Conservation (phyloP, 2,329 filamentous ascomycete genomes). For the Fusarium illudens region DNA sequence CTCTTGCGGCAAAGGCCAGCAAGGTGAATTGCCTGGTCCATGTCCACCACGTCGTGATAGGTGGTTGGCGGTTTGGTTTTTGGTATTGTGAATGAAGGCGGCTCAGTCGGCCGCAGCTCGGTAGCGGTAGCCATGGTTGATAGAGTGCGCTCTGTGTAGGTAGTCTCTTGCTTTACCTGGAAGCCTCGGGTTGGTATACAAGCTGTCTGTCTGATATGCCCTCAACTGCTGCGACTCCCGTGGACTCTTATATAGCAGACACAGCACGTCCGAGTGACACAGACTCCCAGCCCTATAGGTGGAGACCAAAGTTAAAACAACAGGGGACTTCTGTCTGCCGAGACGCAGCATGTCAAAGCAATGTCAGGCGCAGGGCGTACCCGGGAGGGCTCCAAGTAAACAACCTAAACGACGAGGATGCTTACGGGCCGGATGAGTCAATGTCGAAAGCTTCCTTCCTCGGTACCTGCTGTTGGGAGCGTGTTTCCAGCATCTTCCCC, state of each 20-base stretch:
- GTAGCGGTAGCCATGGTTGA: conserved; percentile 46
- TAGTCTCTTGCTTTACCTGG: too few relatives aligned
- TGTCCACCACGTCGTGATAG: conserved; percentile 25
- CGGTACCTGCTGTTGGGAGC: background rate
- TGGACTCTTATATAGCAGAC: conserved; percentile 14
- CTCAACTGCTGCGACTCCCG: background rate
- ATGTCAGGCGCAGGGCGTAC: conserved; percentile 37
- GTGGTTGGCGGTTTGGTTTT: background rate
- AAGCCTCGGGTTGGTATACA: background rate
- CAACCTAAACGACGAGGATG: background rate
- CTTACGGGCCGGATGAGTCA: conserved; percentile 22
- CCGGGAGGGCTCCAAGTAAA: background rate
- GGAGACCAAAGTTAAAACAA: conserved; percentile 12
- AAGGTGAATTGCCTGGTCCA: conserved; percentile 42
- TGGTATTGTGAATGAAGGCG: conserved; percentile 25
- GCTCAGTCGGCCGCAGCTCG: conserved; percentile 37
- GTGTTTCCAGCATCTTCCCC: conserved; percentile 1
- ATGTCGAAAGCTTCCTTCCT: background rate
- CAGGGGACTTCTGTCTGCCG: background rate
- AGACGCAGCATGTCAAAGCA: background rate
- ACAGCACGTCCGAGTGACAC: background rate
- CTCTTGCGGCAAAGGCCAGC: conserved; percentile 43
- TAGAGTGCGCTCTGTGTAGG: background rate
- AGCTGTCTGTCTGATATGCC: background rate
- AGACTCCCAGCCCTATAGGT: conserved; percentile 29